Base-by-base conservation (phyloP, 768 basidiomycete species). In the Clitopilus hobsonii region DNA sequence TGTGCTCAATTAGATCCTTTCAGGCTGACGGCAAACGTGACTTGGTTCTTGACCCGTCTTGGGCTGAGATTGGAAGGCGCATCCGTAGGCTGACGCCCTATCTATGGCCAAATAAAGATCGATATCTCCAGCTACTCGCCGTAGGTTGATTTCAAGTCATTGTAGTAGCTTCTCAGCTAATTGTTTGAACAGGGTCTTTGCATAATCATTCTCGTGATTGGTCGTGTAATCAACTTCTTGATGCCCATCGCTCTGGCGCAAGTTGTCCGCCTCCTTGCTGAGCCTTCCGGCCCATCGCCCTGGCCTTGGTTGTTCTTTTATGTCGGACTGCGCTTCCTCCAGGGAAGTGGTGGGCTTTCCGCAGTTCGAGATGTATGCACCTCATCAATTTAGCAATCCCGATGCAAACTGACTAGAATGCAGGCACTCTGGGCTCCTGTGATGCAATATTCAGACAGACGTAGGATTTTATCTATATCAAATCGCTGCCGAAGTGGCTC, bases 381-480 rank as follows among this genome's bases (percentile, higher is more conserved):
- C 53, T 27, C 10, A n/a, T 20, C n/a, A 10, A n/a, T 3, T 58
- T 23, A 49, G 48, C 10, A 28, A 23, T 29, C 47, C 61, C 11
- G 22, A 22, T 5, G 38, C 47, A 5, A 51, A 6, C 45, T 48
- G 20, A 51, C 32, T 18, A 30, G 16, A 11, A 36, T 57, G 3
- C 55, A 88, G 83, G 73, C 80, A 26, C 74, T 93, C 2, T 95
- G 92, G 89, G 81, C 87, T 1, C 91, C 93, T 1, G 88, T 98
- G 38, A 89, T 93, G 81, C 91, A 93, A 69, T 90, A 85, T 66
- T 91, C 89, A 0, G 91, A 95, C 65, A 73, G 86, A 62, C 82
- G 82, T 81, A 58, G 56, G 22, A 38, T 16, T 8, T 18, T 32
- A 10, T 16, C 38, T 26, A 24, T 27, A 23, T 50, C 38, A 18